Conservation (phyloP, 768 basidiomycete species). For the Boletus bicolor region DNA sequence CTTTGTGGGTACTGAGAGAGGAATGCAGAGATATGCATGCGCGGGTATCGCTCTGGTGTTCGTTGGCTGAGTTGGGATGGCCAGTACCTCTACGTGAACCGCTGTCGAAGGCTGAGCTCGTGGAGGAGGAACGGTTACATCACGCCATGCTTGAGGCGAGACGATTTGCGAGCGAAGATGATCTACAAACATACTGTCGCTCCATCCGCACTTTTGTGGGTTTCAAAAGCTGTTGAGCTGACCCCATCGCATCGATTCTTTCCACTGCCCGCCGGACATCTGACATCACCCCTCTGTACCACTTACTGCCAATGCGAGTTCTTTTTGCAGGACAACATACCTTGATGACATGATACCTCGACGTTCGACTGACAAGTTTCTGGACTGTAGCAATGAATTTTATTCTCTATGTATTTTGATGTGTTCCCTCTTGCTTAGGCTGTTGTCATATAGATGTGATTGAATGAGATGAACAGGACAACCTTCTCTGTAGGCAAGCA, state of each 20-base stretch:
- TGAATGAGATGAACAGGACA: not conserved
- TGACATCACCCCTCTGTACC: not conserved
- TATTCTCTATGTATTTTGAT: constrained; percentile 26
- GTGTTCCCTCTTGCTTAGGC: constrained; percentile 1
- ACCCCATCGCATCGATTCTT: not conserved
- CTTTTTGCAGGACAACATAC: constrained; percentile 20
- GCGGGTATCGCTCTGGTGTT: constrained; percentile 63
- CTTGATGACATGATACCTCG: constrained; percentile 25
- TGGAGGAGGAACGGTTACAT: constrained; percentile 62
- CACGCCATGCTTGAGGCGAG: constrained; percentile 60
- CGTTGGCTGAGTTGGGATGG: constrained; percentile 58
- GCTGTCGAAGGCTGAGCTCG: constrained; percentile 63
- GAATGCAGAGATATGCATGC: constrained; percentile 58
- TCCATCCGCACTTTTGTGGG: constrained; percentile 61
- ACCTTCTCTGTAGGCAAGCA: constrained; percentile 28
- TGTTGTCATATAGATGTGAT: not conserved
- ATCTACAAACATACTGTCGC: constrained; percentile 52
- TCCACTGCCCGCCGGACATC: not conserved
- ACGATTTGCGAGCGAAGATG: constrained; percentile 48
- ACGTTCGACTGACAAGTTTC: constrained; percentile 3
- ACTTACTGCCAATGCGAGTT: constrained; percentile 1
- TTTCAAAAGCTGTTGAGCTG: constrained; percentile 39
- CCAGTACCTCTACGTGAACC: constrained; percentile 56
- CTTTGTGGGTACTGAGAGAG: not conserved
- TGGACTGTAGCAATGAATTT: constrained; percentile 20